These are phyloP conservation scores for Fusarium vanettenii DNA, from an alignment of 2,329 filamentous ascomycete genomes.

Conservation along the genomic window DNA sequence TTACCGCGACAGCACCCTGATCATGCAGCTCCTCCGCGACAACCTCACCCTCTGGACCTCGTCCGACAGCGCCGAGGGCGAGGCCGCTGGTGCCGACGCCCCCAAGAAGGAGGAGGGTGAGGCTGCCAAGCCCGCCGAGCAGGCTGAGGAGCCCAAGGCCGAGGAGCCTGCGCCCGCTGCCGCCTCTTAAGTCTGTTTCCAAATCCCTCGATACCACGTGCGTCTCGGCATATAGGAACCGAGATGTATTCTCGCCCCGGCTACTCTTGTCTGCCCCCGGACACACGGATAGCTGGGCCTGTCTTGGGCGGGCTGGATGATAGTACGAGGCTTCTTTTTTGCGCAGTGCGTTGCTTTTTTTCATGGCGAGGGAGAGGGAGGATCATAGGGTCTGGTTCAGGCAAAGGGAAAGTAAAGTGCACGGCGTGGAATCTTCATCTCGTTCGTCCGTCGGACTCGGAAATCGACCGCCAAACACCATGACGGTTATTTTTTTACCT, in stretches of 20 bases:
- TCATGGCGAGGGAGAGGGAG: conserved; percentile 50
- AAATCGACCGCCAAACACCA: conserved; percentile 35
- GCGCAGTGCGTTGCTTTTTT: conserved; percentile 51
- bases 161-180: conserved; percentile 59
- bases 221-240: conserved; percentile 51
- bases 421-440: conserved; percentile 51
- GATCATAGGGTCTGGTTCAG: conserved; percentile 53
- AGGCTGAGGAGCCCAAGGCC: conserved; percentile 76
- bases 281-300: conserved; percentile 47
- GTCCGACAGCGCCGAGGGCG: conserved; percentile 78
- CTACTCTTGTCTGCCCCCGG: conserved; percentile 44
- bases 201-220: conserved; percentile 51
- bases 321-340: conserved; percentile 49
- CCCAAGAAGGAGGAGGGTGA: conserved; percentile 61
- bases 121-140: conserved; percentile 61
- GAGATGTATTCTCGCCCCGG: conserved; percentile 49
- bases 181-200: conserved; percentile 62
- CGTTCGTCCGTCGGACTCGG: conserved; percentile 43
- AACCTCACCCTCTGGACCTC: conserved; percentile 99
- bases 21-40: conserved; percentile 98
- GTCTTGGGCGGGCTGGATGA: conserved; percentile 51
- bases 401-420: conserved; percentile 54
- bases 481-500: conserved; percentile 44
- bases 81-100: conserved; percentile 73
- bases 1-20: conserved; percentile 99